These are phyloP conservation scores for Luvunga scandens DNA, from an alignment of 345 rosid species.

Conservation along the genomic window DNA sequence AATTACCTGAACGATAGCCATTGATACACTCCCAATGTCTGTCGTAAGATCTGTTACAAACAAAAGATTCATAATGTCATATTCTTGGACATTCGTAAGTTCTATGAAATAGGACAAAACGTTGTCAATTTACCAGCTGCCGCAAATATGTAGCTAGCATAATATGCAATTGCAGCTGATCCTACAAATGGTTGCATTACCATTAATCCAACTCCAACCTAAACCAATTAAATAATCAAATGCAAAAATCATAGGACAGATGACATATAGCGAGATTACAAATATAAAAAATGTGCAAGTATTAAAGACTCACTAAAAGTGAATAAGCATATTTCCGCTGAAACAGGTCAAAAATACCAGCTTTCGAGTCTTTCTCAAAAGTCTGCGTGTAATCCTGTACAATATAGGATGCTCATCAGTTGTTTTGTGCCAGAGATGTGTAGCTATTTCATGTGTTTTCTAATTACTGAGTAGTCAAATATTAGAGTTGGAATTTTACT, in stretches of 20 bases:
- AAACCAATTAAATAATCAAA: background rate
- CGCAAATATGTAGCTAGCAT: slow-evolving; percentile 45
- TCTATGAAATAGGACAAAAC: background rate
- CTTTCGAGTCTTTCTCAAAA: slow-evolving; percentile 26
- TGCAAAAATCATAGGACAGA: background rate
- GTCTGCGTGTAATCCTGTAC: slow-evolving; percentile 42
- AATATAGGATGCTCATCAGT: background rate
- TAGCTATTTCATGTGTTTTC: background rate
- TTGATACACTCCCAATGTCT: slow-evolving; percentile 4
- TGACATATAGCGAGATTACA: background rate
- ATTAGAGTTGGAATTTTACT: slow-evolving; percentile 9
- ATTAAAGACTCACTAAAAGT: slow-evolving; percentile 39
- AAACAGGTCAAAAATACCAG: slow-evolving; percentile 46
- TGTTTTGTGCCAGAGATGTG: background rate
- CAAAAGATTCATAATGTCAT: background rate
- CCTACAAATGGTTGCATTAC: slow-evolving; percentile 62
- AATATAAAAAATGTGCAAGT: too few relatives aligned
- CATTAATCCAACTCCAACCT: slow-evolving; percentile 65
- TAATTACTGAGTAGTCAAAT: background rate
- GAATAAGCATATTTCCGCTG: slow-evolving; percentile 45
- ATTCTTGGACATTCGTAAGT: background rate
- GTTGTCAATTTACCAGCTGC: slow-evolving; percentile 37
- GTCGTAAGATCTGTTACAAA: slow-evolving; percentile 7
- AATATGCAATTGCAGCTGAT: slow-evolving; percentile 33
- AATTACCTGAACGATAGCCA: background rate